phyloP scores from a whole-genome alignment of 192 early-diverging fungal genomes.

The Backusella mclennaniae region DNA sequence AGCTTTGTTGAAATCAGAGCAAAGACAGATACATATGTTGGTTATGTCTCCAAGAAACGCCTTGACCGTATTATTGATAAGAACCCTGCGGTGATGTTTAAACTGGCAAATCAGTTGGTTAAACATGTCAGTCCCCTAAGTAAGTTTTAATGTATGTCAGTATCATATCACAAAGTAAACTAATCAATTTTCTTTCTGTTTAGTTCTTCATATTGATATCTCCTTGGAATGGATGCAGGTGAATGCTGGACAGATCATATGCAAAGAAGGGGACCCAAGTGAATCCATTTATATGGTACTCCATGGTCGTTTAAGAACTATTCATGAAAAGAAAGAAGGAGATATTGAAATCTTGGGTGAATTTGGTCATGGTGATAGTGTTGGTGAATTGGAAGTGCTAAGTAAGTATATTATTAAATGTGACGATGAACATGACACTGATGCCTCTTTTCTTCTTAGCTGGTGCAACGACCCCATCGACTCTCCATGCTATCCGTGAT shows the following conservation, averaged over 20 bases:
- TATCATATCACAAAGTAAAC: not conserved
- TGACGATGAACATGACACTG: not conserved
- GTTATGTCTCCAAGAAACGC: constrained; percentile 79
- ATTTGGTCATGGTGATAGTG: constrained; percentile 92
- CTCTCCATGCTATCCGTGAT: constrained; percentile 97
- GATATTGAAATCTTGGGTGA: constrained; percentile 84
- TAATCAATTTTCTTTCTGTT: not conserved
- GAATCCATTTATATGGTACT: constrained; percentile 93
- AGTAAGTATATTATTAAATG: constrained; percentile 40
- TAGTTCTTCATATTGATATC: constrained; percentile 75
- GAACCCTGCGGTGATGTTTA: constrained; percentile 81
- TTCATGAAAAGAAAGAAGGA: constrained; percentile 63
- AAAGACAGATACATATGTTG: constrained; percentile 79
- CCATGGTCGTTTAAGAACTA: constrained; percentile 88
- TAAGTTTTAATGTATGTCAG: constrained; percentile 27
- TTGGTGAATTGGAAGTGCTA: constrained; percentile 94
- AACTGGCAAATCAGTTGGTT: constrained; percentile 86
- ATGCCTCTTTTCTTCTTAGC: constrained; percentile 27
- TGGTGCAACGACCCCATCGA: constrained; percentile 68
- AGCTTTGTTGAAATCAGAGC: constrained; percentile 85
- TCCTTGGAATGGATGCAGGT: constrained; percentile 95
- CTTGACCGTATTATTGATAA: constrained; percentile 84
- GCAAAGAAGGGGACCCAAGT: constrained; percentile 81
- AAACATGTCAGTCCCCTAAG: constrained; percentile 76
- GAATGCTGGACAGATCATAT: constrained; percentile 90